Evolutionary conservation across 805 yeast species (phyloP), one percentile per base, ranked within the genome.

Genomic region (Yamadazyma paraphyllophila): DNA sequence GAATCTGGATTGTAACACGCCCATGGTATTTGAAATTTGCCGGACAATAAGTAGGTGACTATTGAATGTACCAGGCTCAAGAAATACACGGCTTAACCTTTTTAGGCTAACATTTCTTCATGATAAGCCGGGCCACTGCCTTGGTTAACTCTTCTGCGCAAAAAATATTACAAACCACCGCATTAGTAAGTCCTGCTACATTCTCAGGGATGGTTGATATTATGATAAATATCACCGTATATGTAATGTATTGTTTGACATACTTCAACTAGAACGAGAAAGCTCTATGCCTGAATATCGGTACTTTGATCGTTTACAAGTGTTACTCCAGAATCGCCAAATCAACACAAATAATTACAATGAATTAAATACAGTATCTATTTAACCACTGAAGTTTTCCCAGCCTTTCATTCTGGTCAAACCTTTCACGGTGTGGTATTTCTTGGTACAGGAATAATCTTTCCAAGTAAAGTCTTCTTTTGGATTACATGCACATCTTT

Each of bases 381-480:
- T 29, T 31, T 58, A 77, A 54, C 69, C 68, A 43, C 77, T 60
- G 50, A 77, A 81, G 53, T 74, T 71, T 61, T 82, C 83, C 92
- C 92, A 86, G 13, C 85, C 87, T 37, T 63, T 65, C 45, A 88
- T 89, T 67, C 83, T 84, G 50, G 69, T 63, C 54, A 82, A 58
- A 41, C 76, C 76, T 55, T 74, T 73, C 39, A 81, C 67, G 15
- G 77, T 76, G 69, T 73, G 83, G 67, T 69, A 87, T 61, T 79
- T 80, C 54, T 77, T 71, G 33, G 87, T 80, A 70, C 95, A 87
- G 9, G 88, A 81, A 63, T 83, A 86, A 20, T 77, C 82, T 57
- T 75, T 77, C 83, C 86, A 87, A 12, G 92, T 82, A 69, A 87
- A 83, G 67, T 87, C 95, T 9, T 82, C 80, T 13, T 69, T 66